Conservation (phyloP, 306 rosid species). For the Pachyrhizus erosus region DNA sequence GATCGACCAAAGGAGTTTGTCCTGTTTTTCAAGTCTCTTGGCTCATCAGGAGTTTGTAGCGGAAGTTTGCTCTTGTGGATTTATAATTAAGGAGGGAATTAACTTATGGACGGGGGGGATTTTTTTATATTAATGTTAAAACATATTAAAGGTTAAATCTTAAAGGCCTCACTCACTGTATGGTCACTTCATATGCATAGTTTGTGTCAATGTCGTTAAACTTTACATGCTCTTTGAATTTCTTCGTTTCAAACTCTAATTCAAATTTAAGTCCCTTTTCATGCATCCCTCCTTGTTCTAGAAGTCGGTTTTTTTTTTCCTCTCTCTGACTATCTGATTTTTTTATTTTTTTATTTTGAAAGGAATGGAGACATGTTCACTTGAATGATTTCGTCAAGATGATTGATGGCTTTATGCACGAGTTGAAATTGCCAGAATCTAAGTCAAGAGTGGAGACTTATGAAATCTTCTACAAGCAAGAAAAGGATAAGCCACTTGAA, state of each 20-base stretch:
- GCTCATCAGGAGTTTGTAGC: not conserved
- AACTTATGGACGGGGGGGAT: not conserved
- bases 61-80: not conserved
- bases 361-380: conserved; percentile 80
- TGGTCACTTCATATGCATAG: not conserved
- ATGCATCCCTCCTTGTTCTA: not conserved
- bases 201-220: conserved; percentile 3
- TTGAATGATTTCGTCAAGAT: conserved; percentile 76
- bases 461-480: conserved; percentile 67
- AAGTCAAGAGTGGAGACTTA: conserved; percentile 79
- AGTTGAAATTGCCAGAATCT: conserved; percentile 70
- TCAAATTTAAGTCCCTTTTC: not conserved
- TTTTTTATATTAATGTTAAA: conserved; percentile 14
- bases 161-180: not conserved
- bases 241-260: not conserved
- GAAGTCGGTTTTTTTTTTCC: conserved; percentile 2
- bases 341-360: conserved; percentile 32
- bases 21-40: conserved; percentile 32
- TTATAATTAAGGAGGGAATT: conserved; percentile 24
- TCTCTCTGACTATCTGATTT: not conserved
- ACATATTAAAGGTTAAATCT: not conserved
- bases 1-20: conserved; percentile 3
- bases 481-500: conserved; percentile 43
- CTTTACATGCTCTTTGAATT: not conserved
- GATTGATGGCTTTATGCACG: conserved; percentile 67